Conservation (phyloP, 768 basidiomycete species). For the Suillus subaureus region DNA sequence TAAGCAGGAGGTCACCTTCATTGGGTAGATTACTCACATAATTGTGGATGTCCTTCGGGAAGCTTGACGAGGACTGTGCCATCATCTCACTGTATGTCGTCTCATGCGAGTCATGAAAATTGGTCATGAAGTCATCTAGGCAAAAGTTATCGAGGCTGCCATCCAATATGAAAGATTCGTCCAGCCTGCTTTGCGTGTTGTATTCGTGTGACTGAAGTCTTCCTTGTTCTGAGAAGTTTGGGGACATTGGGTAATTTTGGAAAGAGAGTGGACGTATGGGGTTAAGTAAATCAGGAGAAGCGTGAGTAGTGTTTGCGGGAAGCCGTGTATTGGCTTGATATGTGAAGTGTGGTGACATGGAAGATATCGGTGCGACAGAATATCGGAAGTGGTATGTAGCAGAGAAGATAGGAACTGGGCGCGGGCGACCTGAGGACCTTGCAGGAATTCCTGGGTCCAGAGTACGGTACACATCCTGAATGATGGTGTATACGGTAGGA, state of each 20-base stretch:
- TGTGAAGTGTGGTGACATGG: constrained; percentile 17
- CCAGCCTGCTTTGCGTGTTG: constrained; percentile 19
- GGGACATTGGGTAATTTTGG: constrained; percentile 1
- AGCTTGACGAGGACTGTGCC: constrained; percentile 25
- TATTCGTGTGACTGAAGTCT: background rate
- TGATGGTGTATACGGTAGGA: constrained; percentile 65
- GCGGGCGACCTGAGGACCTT: constrained; percentile 24
- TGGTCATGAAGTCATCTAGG: constrained; percentile 26
- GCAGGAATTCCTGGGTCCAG: constrained; percentile 26
- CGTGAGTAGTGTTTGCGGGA: constrained; percentile 5
- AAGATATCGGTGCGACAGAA: constrained; percentile 20
- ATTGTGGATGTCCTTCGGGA: constrained; percentile 31
- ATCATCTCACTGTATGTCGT: constrained; percentile 2
- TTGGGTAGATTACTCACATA: constrained; percentile 32
- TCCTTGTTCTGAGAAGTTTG: background rate
- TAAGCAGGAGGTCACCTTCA: constrained; percentile 11
- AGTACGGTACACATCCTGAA: constrained; percentile 57
- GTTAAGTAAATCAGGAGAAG: constrained; percentile 2
- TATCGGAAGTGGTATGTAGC: constrained; percentile 63
- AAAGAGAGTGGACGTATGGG: constrained; percentile 13
- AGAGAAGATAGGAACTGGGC: constrained; percentile 47
- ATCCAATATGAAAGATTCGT: constrained; percentile 32
- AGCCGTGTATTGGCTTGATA: background rate
- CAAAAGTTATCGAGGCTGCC: constrained; percentile 29
- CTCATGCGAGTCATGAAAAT: constrained; percentile 19